Base-by-base conservation (phyloP, 2,329 filamentous ascomycete genomes). In the Calonectria hawksworthii region DNA sequence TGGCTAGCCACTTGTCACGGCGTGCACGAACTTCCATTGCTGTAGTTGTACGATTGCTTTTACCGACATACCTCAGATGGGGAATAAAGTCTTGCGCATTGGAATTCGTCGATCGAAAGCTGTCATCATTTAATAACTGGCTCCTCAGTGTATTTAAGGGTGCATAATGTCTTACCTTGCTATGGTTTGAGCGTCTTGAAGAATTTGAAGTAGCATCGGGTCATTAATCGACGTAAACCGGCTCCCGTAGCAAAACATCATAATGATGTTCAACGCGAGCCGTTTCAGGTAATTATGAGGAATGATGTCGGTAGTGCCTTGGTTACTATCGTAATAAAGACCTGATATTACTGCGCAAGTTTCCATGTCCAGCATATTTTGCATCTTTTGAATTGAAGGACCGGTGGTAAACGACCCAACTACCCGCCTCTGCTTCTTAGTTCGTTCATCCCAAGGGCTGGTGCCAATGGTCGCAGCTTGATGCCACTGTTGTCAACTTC, bases 361-460 rank as follows among this genome's bases (percentile, higher is more conserved):
- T 21, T 66, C 63, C 63, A 66, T 32, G 21, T 66, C 44, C 21
- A 66, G 18, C 63, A 66, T 66, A 4, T 51, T 66, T 32, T 34
- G 38, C 63, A 66, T 66, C 21, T 34, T 66, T 28, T 66, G 38
- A 11, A 66, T 51, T 3, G 63, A 50, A 4, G 63, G 63, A 7
- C 63, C 44, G 26, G 63, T 66, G 0, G 63, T 66, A 32, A 66
- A 66, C 11, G 63, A 66, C 13, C 63, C 63, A 66, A 66, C 63
- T 2, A 66, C 63, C 1, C 63, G 41, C 30, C 63, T 51, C 41
- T 66, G 63, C 32, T 66, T 66, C 18, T 51, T 66, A 5, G 63
- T 66, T 32, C 63, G 30, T 10, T 66, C 63, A 66, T 66, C 63
- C 63, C 63, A 66, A 30, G 63, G 63, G 21, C 63, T 66, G 11